Evolutionary conservation across 1,284 basidiomycete species (phyloP).

Genomic region (Trametes hirsuta): DNA sequence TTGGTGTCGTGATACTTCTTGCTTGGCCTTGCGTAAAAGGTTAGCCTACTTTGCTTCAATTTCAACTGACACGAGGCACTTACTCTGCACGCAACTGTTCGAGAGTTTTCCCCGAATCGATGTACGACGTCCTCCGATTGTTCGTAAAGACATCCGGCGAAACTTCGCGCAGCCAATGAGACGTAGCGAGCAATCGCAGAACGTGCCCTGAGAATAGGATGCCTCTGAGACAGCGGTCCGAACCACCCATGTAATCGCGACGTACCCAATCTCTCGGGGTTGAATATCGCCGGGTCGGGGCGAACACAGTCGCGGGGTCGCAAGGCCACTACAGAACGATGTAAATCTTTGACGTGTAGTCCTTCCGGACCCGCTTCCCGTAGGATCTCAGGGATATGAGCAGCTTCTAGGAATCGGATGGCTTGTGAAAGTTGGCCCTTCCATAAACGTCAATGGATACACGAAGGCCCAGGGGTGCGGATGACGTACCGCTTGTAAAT

Average conservation of each 20-base stretch:
- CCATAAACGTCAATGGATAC: not conserved
- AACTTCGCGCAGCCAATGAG: conserved; percentile 33
- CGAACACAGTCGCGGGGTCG: conserved; percentile 4
- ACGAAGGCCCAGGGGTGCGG: not conserved
- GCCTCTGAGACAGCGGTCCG: not conserved
- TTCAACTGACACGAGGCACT: not conserved
- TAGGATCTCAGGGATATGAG: conserved; percentile 34
- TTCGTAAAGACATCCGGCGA: conserved; percentile 35
- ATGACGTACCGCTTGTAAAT: conserved; percentile 10
- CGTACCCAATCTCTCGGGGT: not conserved
- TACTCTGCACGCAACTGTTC: conserved; percentile 11
- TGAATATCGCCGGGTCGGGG: conserved; percentile 1
- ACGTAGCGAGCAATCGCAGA: conserved; percentile 32
- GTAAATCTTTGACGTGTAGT: conserved; percentile 28
- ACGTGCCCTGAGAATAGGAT: conserved; percentile 25
- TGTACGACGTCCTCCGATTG: conserved; percentile 31
- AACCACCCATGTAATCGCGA: not conserved
- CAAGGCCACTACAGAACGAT: conserved; percentile 3
- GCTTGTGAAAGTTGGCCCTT: conserved; percentile 12
- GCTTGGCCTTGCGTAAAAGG: conserved; percentile 14
- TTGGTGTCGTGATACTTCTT: conserved; percentile 33
- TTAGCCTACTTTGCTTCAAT: not conserved
- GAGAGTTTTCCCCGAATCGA: conserved; percentile 34
- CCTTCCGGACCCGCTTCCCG: conserved; percentile 38
- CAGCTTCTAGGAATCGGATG: conserved; percentile 3